Conservation (phyloP, 768 basidiomycete species). For the Termitomyces bulborhizus region DNA sequence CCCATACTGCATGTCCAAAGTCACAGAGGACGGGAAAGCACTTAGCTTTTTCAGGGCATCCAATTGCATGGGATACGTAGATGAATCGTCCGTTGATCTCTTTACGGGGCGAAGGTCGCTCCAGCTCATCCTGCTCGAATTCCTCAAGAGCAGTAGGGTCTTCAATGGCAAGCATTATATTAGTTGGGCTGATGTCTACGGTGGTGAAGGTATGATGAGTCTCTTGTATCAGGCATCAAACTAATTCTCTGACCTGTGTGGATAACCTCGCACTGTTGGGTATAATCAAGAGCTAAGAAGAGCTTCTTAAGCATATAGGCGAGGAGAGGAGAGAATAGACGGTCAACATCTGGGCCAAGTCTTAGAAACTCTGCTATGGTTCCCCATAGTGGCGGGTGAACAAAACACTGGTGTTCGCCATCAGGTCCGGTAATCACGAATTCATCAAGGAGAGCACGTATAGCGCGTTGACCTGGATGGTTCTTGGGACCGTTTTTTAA, state of each 20-base stretch:
- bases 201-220: not conserved
- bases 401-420: not conserved
- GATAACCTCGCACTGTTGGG: not conserved
- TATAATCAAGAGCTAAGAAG: not conserved
- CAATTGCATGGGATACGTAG: slow-evolving; percentile 9
- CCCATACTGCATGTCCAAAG: slow-evolving; percentile 17
- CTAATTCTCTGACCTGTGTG: not conserved
- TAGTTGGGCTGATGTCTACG: not conserved
- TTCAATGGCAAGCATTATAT: not conserved
- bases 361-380: not conserved
- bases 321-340: not conserved
- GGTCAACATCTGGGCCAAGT: not conserved
- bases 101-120: slow-evolving; percentile 11
- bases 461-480: not conserved
- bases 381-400: not conserved
- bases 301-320: not conserved
- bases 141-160: not conserved
- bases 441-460: not conserved
- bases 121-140: slow-evolving; percentile 12
- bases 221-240: not conserved
- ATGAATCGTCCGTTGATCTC: slow-evolving; percentile 7
- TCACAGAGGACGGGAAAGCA: slow-evolving; percentile 13
- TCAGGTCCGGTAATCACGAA: not conserved
- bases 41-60: not conserved
- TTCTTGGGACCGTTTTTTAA: not conserved